These are phyloP conservation scores for Geranium brycei DNA, from an alignment of 345 rosid genomes.

Conservation along the genomic window DNA sequence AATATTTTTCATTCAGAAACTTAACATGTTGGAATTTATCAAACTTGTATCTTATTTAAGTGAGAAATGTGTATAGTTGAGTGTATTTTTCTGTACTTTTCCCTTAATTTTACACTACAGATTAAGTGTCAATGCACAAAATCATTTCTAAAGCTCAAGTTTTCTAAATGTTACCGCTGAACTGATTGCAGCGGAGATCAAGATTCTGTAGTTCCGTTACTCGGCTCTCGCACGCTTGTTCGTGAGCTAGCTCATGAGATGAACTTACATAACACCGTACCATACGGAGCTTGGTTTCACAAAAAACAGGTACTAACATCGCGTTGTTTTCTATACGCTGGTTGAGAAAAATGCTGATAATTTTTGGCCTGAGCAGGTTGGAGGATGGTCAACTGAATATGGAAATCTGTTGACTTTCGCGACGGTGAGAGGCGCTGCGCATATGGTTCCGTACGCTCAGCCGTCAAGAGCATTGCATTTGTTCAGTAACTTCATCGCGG, in stretches of 20 bases:
- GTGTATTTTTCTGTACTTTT: no score
- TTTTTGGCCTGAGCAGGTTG: slow-evolving; percentile 34
- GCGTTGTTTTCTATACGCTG: no score
- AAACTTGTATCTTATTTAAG: no score
- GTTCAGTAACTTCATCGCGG: slow-evolving; percentile 53
- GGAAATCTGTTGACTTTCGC: slow-evolving; percentile 64
- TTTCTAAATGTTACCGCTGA: neutral
- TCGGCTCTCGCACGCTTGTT: slow-evolving; percentile 65
- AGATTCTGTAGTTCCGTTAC: slow-evolving; percentile 75
- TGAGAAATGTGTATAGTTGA: no score
- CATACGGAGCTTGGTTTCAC: slow-evolving; percentile 85
- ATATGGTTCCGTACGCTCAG: slow-evolving; percentile 91
- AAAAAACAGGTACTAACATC: slow-evolving; percentile 51
- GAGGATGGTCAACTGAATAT: slow-evolving; percentile 78
- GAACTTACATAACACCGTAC: slow-evolving; percentile 45
- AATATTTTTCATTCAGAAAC: no score
- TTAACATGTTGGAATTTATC: no score
- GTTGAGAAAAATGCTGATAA: neutral
- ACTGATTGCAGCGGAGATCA: slow-evolving; percentile 55
- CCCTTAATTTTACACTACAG: neutral
- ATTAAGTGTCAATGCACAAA: neutral
- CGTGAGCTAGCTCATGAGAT: slow-evolving; percentile 66
- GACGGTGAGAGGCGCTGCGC: slow-evolving; percentile 79
- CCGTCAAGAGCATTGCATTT: slow-evolving; percentile 78
- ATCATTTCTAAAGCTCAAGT: neutral